A percentile compares a stretch with the other conserved stretches of the same genome.
Conservation (phyloP, 2,329 filamentous ascomycete genomes). For the Dactylellina haptotyla region DNA sequence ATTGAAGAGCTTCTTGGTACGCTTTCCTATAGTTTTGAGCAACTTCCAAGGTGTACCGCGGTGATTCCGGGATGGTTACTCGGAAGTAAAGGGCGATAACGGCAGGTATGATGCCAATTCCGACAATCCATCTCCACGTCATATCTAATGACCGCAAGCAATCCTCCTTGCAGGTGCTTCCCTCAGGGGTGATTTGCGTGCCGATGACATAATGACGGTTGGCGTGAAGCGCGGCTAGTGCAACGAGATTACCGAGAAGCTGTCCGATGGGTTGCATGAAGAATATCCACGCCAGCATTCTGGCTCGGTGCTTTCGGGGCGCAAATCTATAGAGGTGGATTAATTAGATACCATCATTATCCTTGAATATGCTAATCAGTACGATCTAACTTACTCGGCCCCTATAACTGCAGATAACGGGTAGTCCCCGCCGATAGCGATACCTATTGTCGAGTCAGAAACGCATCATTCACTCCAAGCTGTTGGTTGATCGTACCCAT, state of each 20-base stretch:
- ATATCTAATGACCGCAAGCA: constrained; percentile 65
- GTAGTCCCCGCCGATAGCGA: constrained; percentile 74
- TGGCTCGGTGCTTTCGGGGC: constrained; percentile 71
- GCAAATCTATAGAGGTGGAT: constrained; percentile 60
- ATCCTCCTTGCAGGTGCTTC: constrained; percentile 20
- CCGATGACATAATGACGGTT: constrained; percentile 55
- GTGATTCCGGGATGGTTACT: constrained; percentile 74
- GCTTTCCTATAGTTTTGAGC: constrained; percentile 71
- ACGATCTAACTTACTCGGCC: constrained; percentile 67
- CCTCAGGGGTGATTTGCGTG: constrained; percentile 55
- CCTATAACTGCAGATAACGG: constrained; percentile 75
- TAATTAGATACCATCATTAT: constrained; percentile 56
- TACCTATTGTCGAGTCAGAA: no score
- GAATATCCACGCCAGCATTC: constrained; percentile 75
- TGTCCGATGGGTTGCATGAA: constrained; percentile 76
- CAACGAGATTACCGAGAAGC: constrained; percentile 72
- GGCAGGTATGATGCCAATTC: constrained; percentile 72
- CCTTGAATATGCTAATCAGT: neutral
- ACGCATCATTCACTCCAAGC: no score
- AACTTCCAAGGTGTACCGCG: constrained; percentile 73
- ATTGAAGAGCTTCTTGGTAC: constrained; percentile 62
- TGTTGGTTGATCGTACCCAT: constrained; percentile 59
- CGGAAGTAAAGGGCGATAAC: constrained; percentile 73
- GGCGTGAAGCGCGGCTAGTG: constrained; percentile 63
- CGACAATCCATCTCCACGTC: constrained; percentile 75